These are phyloP conservation scores for Chrysoporthe puriensis DNA, from an alignment of 2,329 filamentous ascomycete genomes.

Conservation along the genomic window DNA sequence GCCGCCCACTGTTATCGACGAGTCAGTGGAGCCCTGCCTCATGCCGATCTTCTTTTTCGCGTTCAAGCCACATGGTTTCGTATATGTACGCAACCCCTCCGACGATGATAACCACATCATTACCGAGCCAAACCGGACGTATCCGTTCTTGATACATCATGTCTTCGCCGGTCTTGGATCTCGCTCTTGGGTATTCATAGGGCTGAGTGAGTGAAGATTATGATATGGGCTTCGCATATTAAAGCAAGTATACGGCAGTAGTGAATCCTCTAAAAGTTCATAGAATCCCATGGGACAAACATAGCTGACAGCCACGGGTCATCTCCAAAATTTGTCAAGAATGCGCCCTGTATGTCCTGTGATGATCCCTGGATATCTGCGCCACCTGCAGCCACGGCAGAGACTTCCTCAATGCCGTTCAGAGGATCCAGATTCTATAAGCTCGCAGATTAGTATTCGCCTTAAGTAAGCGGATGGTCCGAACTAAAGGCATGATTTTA, in stretches of 20 bases:
- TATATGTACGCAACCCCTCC: too few relatives aligned
- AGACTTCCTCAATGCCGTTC: conserved; percentile 1
- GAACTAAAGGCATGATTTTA: neutral
- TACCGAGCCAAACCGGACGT: neutral
- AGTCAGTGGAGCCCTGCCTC: neutral
- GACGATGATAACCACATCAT: too few relatives aligned
- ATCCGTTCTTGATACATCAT: neutral
- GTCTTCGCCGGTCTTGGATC: neutral
- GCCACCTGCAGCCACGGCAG: conserved; percentile 3
- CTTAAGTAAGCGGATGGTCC: neutral
- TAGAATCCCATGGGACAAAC: conserved; percentile 27
- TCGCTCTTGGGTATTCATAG: neutral
- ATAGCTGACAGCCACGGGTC: conserved; percentile 29
- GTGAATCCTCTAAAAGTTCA: conserved; percentile 21
- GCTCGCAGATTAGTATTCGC: neutral
- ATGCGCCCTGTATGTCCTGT: conserved; percentile 17
- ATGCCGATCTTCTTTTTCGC: neutral
- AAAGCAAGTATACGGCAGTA: neutral
- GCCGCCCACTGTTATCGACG: neutral
- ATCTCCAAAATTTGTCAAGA: conserved; percentile 20
- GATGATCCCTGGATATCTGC: conserved; percentile 14
- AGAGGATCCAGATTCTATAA: conserved; percentile 11
- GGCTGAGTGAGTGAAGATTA: neutral
- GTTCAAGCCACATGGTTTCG: neutral
- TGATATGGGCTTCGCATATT: neutral